Evolutionary conservation across 2,329 filamentous ascomycete species (phyloP), one percentile per base, ranked within the genome.

Genomic region (Magnaporthiopsis poae): DNA sequence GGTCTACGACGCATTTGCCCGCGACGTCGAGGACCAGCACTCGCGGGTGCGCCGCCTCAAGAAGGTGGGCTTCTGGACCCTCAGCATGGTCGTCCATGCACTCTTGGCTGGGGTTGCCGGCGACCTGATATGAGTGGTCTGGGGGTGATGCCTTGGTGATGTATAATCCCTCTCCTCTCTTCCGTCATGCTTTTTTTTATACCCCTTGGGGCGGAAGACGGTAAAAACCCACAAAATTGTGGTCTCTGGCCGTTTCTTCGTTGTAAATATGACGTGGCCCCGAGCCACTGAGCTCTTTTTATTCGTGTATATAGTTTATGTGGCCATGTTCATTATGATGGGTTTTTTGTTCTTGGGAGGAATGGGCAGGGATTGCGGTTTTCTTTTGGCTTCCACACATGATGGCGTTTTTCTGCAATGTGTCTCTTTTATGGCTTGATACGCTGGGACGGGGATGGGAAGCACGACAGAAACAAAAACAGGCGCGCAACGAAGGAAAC

Each of bases 51-150:
- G 94, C 64, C 85, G 95, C 61, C 89, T 99, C 75, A 96, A 93
- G 76, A 96, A 98, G 78, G 95, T 78, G 35, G 95, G 95, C 39
- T 88, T 98, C 73, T 99, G 95, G 95, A 96, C 92, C 3, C 82
- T 98, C 66, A 93, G 94, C 72, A 81, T 99, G 67, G 91, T 94
- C 8, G 90, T 94, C 9, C 95, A 99, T 75, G 95, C 94, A 3
- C 84, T 99, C 52, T 95, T 98, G 74, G 90, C 98, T 80, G 95
- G 95, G 12, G 90, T 98, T 82, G 94, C 93, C 5, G 94, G 94
- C 21, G 95, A 92, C 70, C 80, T 88, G 68, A 82, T 87, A 64
- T 77, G 70, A 64, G 29, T 31, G 60, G 25, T 21, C 4, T n/a
- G 21, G 46, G 5, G 46, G 35, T 13, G 21, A 56, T n/a, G n/a